A percentile compares a stretch with the other conserved stretches of the same genome.
Conservation (phyloP, 177 flowering plant species). For the Tripterygium wilfordii region DNA sequence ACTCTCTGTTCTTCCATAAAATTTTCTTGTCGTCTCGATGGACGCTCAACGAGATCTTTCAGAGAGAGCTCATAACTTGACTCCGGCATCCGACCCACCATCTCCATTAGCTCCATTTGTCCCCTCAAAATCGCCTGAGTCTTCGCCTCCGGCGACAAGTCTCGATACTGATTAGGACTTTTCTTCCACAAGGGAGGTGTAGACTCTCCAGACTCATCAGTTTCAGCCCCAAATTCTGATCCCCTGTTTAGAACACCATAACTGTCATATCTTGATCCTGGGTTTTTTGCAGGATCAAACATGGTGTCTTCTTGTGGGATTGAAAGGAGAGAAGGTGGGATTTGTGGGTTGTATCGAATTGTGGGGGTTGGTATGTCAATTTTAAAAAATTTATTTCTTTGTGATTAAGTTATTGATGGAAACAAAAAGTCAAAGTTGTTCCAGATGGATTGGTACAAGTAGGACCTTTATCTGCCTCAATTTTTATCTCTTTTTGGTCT, state of each 20-base stretch:
- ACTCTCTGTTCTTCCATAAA: conserved; percentile 4
- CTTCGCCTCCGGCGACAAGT: conserved; percentile 39
- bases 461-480: no score
- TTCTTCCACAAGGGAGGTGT: conserved; percentile 44
- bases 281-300: no score
- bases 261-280: neutral
- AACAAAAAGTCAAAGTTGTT: no score
- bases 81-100: conserved; percentile 80
- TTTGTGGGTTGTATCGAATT: no score
- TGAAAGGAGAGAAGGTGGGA: no score
- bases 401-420: no score
- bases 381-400: no score
- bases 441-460: no score
- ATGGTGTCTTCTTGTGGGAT: no score
- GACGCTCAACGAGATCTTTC: conserved; percentile 69
- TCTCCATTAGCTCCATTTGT: conserved; percentile 79
- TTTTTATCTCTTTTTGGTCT: no score
- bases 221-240: neutral
- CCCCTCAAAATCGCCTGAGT: conserved; percentile 68
- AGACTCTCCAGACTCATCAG: conserved; percentile 20
- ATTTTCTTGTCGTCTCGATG: conserved; percentile 9
- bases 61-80: conserved; percentile 75
- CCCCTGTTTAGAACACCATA: neutral
- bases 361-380: no score
- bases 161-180: conserved; percentile 21